Evolutionary conservation across 2,329 filamentous ascomycete genomes (phyloP), one percentile per base, ranked within the genome.

Genomic region (Sclerotinia minor): DNA sequence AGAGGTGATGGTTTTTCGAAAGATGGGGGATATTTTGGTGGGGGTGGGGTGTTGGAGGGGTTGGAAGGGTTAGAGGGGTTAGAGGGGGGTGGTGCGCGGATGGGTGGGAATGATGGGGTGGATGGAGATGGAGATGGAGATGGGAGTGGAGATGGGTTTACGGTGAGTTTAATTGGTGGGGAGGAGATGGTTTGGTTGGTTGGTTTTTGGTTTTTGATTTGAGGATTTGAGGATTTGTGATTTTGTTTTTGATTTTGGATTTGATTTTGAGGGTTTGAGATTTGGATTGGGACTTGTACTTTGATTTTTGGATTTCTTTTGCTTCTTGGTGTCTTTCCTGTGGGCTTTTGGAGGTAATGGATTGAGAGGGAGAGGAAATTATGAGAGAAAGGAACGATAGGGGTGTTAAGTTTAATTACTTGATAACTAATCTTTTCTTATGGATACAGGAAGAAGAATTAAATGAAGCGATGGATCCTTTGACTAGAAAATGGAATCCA

Each of bases 401-500:
- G n/a, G n/a, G n/a, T n/a, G n/a, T n/a, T n/a, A n/a, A n/a, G n/a
- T n/a, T n/a, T n/a, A n/a, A n/a, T n/a, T n/a, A n/a, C n/a, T n/a
- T n/a, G 32, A 7, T 38, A 13, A 24, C 32, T 35, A 21, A 55
- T 21, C 3, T 24, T 38, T 15, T 21, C 1, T 13, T 38, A 29
- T 17, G 53, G 19, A 7, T 35, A 58, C 35, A 59, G 59, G 70
- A 78, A 19, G 77, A 78, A 24, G 83, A 86, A 71, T 69, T 83
- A 1, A 76, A 79, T 21, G 76, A 77, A 26, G 76, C 76, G 2
- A 68, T 79, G 21, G 75, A 81, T 35, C 81, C 81, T 0, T 72
- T 79, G 21, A 76, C 76, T 17, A 73, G 77, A 5, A 70, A 73
- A 7, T 81, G 80, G 79, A 75, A 79, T 29, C 83, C 83, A 0